Base-by-base conservation (phyloP, 2,329 filamentous ascomycete species). In the Lachnum nothofagi region DNA sequence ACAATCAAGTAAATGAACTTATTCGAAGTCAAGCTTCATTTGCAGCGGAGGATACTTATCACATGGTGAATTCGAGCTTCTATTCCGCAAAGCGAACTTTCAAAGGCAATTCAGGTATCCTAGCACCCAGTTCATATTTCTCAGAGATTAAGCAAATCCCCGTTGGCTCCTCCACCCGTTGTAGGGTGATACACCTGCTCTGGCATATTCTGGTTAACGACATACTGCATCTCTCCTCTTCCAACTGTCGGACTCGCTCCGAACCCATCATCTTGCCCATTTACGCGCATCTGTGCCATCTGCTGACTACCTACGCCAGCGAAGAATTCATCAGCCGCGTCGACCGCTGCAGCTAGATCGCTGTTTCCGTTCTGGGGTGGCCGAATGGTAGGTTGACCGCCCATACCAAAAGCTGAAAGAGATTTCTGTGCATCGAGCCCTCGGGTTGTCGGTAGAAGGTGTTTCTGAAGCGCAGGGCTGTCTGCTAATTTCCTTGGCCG, bases 251-350 rank as follows among this genome's bases (percentile, higher is more conserved):
- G 63, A 47, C 61, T 63, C 42, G 80, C 81, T 17, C 81, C 82
- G 63, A 84, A 85, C 12, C 79, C 79, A 58, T 84, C 83, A 39
- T 82, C 73, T 48, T 76, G 73, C 40, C 65, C 72, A 58, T 80
- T 78, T 49, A 90, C 74, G 49, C 78, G 76, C 79, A 91, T 80
- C 14, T 79, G 77, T 4, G 80, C 81, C 83, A 90, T 86, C 65
- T 87, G 83, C 65, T 84, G 80, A 51, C 72, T 79, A 1, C 84
- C 83, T n/a, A 90, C 75, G 38, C 82, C 85, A 14, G 86, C 83
- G 68, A 96, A 97, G 69, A 95, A 96, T 14, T 85, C 82, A 63
- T 96, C 91, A 8, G 91, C 91, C 46, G 93, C 90, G 61, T 78
- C 86, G 29, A 94, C 82, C 1, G 89, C 89, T 22, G 82, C 80